These are phyloP conservation scores for Ustilago trichophora DNA, from an alignment of 1,284 basidiomycete genomes.

Conservation along the genomic window DNA sequence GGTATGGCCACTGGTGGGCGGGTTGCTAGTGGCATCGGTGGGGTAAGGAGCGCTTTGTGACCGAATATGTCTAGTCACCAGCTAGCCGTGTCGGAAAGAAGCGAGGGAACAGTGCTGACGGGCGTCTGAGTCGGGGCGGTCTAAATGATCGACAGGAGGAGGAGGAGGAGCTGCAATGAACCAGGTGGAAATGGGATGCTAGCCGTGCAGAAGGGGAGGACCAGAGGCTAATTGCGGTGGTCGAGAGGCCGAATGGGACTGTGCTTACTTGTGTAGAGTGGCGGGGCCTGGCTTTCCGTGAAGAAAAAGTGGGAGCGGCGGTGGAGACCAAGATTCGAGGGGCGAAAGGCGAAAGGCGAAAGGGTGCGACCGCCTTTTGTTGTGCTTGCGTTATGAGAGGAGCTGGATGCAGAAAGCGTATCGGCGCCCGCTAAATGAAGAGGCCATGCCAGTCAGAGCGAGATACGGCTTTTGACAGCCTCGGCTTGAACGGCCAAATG, in stretches of 20 bases:
- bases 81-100: background rate
- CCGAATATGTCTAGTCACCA: background rate
- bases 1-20: too few species aligned
- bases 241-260: background rate
- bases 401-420: background rate
- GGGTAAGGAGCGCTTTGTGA: too few species aligned
- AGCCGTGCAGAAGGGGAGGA: background rate
- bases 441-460: background rate
- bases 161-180: too few species aligned
- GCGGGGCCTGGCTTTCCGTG: too few species aligned
- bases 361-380: background rate
- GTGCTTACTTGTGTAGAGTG: too few species aligned
- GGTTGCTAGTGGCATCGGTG: too few species aligned
- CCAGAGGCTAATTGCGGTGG: background rate
- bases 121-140: background rate
- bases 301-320: too few species aligned
- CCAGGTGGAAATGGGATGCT: too few species aligned
- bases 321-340: too few species aligned
- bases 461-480: background rate
- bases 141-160: too few species aligned
- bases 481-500: conserved; percentile 1
- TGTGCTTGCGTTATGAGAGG: background rate
- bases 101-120: conserved; percentile 3
- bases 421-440: conserved; percentile 2
- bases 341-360: background rate